Evolutionary conservation across 768 basidiomycete genomes (phyloP), one percentile per base, ranked within the genome.

Genomic region (Tricholoma terreum): DNA sequence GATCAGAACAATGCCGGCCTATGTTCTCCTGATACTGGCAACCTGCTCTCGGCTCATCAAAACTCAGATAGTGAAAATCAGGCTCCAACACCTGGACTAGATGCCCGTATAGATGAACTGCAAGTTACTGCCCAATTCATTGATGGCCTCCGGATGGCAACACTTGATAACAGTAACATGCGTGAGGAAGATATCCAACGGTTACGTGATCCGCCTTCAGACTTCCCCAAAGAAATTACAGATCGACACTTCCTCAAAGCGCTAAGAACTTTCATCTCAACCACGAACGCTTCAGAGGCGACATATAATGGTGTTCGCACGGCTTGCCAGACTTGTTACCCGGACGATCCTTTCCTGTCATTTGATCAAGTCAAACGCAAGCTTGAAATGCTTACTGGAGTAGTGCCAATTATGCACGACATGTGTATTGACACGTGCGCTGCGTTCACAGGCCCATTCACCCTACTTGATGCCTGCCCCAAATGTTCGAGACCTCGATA

Each of bases 361-460:
- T 69, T 63, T 36, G 49, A 74, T 38, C 56, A 66, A 34, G 53
- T 74, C 45, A 66, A 73, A 49, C 33, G 63, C 8, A 45, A 49
- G 2, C 56, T 76, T 7, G 54, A 59, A 9, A 19, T 67, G 6
- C 46, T 76, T 10, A 77, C 66, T 14, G 73, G 78, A 1, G 59
- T 83, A 3, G 45, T 65, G 6, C 43, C 72, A 0, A 58, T 81
- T 5, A 43, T 63, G 0, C 48, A 69, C 15, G 73, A 82, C 56
- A 82, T 81, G 79, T 82, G 79, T 50, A 56, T 64, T 0, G 67
- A 78, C 6, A 63, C 66, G 0, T 76, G 74, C 48, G 22, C 67
- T 7, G 68, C 65, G 0, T 76, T 60, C 38, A 50, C 54, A 17
- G 54, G 58, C 15, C 58, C 53, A n/a, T 59, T n/a, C 30, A 14